Conservation (phyloP, 805 yeast genomes). For the Saturnispora sanitii region DNA sequence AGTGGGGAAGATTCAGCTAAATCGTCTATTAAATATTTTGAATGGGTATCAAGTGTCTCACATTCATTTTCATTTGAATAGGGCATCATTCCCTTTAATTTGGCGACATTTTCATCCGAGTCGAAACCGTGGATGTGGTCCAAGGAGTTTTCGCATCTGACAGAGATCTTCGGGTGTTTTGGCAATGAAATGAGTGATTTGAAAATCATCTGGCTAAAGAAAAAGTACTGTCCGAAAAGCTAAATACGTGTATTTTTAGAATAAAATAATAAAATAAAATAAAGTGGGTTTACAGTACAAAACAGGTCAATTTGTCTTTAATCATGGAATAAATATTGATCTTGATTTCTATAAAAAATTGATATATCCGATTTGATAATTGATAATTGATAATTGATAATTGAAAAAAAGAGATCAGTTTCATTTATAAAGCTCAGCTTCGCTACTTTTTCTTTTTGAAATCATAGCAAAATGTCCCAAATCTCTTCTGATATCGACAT, state of each 20-base stretch:
- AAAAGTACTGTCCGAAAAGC: not conserved
- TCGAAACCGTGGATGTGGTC: not conserved
- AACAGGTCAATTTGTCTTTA: too few species aligned
- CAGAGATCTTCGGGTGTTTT: not conserved
- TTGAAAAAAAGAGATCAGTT: too few species aligned
- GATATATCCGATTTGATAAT: too few species aligned
- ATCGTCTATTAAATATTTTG: not conserved
- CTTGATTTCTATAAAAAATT: too few species aligned
- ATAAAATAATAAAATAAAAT: too few species aligned
- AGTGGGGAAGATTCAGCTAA: constrained; percentile 6
- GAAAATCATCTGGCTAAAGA: not conserved
- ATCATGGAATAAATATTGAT: too few species aligned
- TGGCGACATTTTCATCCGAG: constrained; percentile 1
- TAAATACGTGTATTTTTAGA: too few species aligned
- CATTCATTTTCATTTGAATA: not conserved
- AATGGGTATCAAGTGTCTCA: not conserved
- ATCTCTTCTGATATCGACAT: not conserved
- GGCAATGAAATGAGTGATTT: not conserved
- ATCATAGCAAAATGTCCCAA: not conserved
- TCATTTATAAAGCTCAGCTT: not conserved
- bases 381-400: too few species aligned
- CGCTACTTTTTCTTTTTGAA: not conserved
- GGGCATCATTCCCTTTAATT: not conserved
- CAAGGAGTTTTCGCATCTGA: constrained; percentile 2
- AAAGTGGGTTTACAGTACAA: too few species aligned